Base-by-base conservation (phyloP, 495 filamentous ascomycete species). In the Paragyromitra xinjiangensis region DNA sequence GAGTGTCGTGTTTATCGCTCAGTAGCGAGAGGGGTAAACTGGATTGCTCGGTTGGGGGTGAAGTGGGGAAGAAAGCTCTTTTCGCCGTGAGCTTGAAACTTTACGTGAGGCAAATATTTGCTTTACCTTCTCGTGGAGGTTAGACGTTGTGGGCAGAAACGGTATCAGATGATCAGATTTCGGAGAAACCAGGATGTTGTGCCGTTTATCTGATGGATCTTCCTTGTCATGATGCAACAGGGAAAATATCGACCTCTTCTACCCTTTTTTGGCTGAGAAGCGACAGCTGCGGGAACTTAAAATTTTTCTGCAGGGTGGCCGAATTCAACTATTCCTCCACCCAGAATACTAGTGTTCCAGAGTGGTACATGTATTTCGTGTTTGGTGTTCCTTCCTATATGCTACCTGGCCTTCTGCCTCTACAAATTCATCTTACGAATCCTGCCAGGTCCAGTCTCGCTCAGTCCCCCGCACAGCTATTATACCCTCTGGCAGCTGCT, bases 151-250 rank as follows among this genome's bases (percentile, higher is more conserved):
- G 45, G 44, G 39, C 16, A 14, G 53, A 37, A 65, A 59, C 56
- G 19, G 59, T 68, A 69, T 75, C 72, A 69, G 72, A 75, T 75
- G 61, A 65, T 73, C 70, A 40, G 70, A 73, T 73, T 65, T 73
- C 44, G 61, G 50, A 29, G 1, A 42, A 11, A 8, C 16, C 4
- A 40, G 16, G 34, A 8, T n/a, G 19, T 26, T 58, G 37, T 51
- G 56, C 53, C 55, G 44, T 51, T 74, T 75, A 75, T 75, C 65
- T 75, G 65, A 75, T 75, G 14, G 42, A 50, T 62, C 51, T 24
- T 40, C 45, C 34, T 14, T 24, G 64, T 39, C 56, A 19, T 61
- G 55, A 58, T 58, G 56, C 29, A 61, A 26, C 26, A 39, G 56
- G 29, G 29, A 61, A 61, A 39, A 14, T 56, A 24, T 53, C 6